Evolutionary conservation across 768 basidiomycete genomes (phyloP), one percentile per base, ranked within the genome.

Genomic region (Psilocybe tampanensis): DNA sequence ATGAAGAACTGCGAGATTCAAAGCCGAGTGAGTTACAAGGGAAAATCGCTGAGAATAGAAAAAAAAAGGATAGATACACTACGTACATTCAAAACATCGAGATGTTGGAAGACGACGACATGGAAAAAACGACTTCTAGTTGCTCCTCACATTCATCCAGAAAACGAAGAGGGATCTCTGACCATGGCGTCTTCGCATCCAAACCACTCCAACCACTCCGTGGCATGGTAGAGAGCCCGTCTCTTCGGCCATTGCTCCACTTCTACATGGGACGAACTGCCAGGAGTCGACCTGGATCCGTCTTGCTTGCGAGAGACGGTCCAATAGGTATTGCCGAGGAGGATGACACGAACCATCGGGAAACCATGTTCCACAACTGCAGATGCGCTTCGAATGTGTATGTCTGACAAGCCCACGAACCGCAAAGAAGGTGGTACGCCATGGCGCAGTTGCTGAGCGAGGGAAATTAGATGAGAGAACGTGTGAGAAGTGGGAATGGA

Each of bases 131-230:
- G 15, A 18, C 19, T 39, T 39, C 36, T 39, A 44, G 8, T n/a
- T n/a, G 22, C 12, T 44, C 11, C 21, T 21, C 47, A 18, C 22
- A 13, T 19, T 48, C 47, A 48, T 32, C 43, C 45, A 9, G 60
- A 47, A 54, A 64, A 70, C 2, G 62, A 55, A 21, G 60, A 60
- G 15, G 62, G 58, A 52, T 69, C 66, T 47, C 64, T 61, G n/a
- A 66, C 60, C 59, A 76, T 63, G 24, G 85, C 86, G 58, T 86
- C 82, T 59, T 81, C 81, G 60, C 87, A 88, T 0, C 82, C 85
- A 34, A 81, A 67, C 76, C 84, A 85, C 66, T 87, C 85, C 21
- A 89, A 72, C 86, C 86, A 88, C 62, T 88, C 85, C 17, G 68
- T 70, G 3, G 77, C 74, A 58, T 85, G 80, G 60, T 82, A 84